phyloP scores from a whole-genome alignment of 2,329 filamentous ascomycete genomes.

The Coleophoma eucalyptorum region DNA sequence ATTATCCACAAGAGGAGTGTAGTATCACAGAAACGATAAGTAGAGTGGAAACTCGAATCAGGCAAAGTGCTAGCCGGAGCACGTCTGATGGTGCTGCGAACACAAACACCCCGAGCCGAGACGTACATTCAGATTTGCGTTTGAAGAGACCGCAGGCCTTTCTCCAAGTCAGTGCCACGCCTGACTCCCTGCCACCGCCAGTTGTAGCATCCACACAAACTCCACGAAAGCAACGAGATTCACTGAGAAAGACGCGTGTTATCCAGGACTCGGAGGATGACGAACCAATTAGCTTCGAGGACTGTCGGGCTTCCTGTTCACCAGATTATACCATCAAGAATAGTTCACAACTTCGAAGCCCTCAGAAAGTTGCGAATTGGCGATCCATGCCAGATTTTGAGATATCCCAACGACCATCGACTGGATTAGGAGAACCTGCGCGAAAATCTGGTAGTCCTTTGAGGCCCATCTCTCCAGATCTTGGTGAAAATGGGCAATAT shows the following conservation, averaged over 20 bases:
- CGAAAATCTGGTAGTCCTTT: slow-evolving; percentile 20
- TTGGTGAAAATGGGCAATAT: slow-evolving; percentile 9
- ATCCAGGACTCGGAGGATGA: slow-evolving; percentile 29
- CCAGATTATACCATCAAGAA: slow-evolving; percentile 12
- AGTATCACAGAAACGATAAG: slow-evolving; percentile 21
- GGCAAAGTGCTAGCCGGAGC: slow-evolving; percentile 20
- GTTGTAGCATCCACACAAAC: slow-evolving; percentile 3
- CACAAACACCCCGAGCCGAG: not conserved
- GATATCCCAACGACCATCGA: slow-evolving; percentile 1
- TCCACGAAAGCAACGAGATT: slow-evolving; percentile 9
- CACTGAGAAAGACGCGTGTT: slow-evolving; percentile 6
- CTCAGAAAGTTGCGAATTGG: slow-evolving; percentile 4
- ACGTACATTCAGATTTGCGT: not conserved
- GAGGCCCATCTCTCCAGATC: slow-evolving; percentile 21
- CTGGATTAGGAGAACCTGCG: slow-evolving; percentile 5
- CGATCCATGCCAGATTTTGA: slow-evolving; percentile 9
- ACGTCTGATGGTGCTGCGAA: slow-evolving; percentile 9
- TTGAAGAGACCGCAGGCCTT: not conserved
- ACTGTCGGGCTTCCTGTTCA: slow-evolving; percentile 11
- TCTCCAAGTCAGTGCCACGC: not conserved
- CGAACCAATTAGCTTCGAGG: slow-evolving; percentile 14
- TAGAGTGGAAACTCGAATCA: slow-evolving; percentile 17
- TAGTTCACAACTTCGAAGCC: slow-evolving; percentile 7
- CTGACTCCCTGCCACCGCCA: not conserved
- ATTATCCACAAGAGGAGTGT: slow-evolving; percentile 11